A percentile compares a stretch with the other conserved stretches of the same genome.
These are phyloP conservation scores for Ceratocystis variospora DNA, from an alignment of 2,329 filamentous ascomycete genomes.

Conservation along the genomic window DNA sequence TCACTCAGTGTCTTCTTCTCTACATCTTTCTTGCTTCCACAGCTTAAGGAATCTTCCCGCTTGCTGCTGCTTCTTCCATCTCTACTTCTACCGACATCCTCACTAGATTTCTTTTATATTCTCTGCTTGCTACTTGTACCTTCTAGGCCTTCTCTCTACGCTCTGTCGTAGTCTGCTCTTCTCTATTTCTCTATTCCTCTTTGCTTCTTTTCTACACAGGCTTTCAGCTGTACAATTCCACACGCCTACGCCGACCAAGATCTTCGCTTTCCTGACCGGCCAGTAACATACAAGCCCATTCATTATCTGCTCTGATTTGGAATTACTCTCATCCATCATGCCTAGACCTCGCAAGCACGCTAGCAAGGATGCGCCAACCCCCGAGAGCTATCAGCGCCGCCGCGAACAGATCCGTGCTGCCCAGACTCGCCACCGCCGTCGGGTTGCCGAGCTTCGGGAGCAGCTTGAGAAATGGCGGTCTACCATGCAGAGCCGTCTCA, in stretches of 20 bases:
- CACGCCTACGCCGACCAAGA: neutral
- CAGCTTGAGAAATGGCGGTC: conserved; percentile 40
- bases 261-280: too few species aligned
- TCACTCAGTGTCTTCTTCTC: neutral
- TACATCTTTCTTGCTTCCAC: neutral
- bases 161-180: neutral
- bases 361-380: conserved; percentile 25
- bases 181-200: too few species aligned
- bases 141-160: neutral
- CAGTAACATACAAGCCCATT: neutral
- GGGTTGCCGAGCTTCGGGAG: conserved; percentile 42
- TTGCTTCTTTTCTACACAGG: neutral
- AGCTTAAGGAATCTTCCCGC: too few species aligned
- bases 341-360: neutral
- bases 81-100: neutral
- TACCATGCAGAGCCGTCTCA: conserved; percentile 35
- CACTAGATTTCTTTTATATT: neutral
- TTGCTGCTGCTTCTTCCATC: neutral
- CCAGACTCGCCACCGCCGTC: conserved; percentile 42
- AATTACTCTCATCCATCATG: neutral
- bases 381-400: conserved; percentile 24
- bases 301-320: neutral
- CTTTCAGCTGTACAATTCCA: neutral
- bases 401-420: conserved; percentile 40
- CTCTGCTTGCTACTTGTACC: neutral